Base-by-base conservation (phyloP, 257 asterid genomes). In the Fraxinus anomala region DNA sequence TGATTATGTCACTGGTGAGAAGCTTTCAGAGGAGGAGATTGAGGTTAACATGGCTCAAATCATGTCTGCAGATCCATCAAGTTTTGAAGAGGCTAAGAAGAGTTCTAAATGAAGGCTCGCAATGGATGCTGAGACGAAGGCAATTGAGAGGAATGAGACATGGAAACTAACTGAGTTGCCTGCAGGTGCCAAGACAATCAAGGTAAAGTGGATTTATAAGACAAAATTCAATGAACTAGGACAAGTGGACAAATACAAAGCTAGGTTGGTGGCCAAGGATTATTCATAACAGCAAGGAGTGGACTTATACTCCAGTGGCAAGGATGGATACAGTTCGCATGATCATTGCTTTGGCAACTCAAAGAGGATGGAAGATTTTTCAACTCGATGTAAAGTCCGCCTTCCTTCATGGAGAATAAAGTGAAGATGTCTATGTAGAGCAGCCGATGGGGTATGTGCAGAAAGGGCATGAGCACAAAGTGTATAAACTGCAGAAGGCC, bases 121-220 rank as follows among this genome's bases (percentile, higher is more conserved):
- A 5, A 73, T 73, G 77, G 77, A 73, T 24, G 28, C 74, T 26
- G 36, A 73, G 42, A 73, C 28, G 24, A 28, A 49, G n/a, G 23
- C 71, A 8, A 49, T 70, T 42, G 49, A 51, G 72, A 70, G 12
- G 23, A 77, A 77, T 34, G 70, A 54, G 12, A 77, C 81, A 17
- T 77, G 76, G 51, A 3, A 10, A 9, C 31, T 77, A 19, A 65
- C 14, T 2, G 12, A 17, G 14, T 24, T 65, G 28, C 36, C 34
- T 23, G 28, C 8, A 19, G 5, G 31, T 19, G 28, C 6, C 5
- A 23, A 65, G 28, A 5, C 3, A 65, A 65, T 65, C 12, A 26
- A 36, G 23, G 31, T 5, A 19, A 65, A 65, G 36, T 65, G 70
- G 70, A 24, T 65, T 17, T 65, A 65, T 24, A 65, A 65, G 30